A percentile compares a stretch with the other conserved stretches of the same genome.
Evolutionary conservation across 2,329 filamentous ascomycete species (phyloP).

Genomic region (Colletotrichum simmondsii): DNA sequence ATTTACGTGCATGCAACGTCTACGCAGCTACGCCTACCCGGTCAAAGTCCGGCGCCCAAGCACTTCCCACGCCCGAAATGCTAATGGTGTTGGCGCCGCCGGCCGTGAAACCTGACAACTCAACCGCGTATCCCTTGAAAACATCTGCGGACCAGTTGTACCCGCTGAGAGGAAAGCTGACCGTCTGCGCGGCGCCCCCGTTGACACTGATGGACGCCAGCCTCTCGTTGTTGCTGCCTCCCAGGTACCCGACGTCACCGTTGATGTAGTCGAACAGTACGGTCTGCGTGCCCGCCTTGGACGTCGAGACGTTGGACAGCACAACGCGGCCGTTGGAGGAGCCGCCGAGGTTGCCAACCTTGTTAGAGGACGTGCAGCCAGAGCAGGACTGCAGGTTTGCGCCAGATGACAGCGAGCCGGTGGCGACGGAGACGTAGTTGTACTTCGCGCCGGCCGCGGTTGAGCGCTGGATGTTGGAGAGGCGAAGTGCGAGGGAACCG

Average conservation of each 20-base stretch:
- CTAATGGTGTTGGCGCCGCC: slow-evolving; percentile 6
- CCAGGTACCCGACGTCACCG: background rate
- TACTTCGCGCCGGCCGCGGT: background rate
- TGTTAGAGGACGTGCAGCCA: background rate
- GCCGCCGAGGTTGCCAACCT: background rate
- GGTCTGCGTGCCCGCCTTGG: background rate
- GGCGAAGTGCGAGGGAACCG: background rate
- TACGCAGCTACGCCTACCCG: background rate
- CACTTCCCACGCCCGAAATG: slow-evolving; percentile 3
- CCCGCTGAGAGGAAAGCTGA: background rate
- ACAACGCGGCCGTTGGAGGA: background rate
- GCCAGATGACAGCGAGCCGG: background rate
- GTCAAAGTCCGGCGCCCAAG: slow-evolving; percentile 5
- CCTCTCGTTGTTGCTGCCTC: background rate
- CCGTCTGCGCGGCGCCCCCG: background rate
- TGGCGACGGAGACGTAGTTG: background rate
- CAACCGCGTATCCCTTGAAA: background rate
- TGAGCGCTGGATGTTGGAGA: background rate
- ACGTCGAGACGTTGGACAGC: background rate
- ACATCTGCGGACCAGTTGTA: background rate
- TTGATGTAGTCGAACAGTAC: background rate
- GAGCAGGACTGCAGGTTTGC: background rate
- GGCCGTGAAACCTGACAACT: background rate
- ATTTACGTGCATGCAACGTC: background rate
- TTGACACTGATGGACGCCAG: background rate